These are phyloP conservation scores for Mycena maculata DNA, from an alignment of 768 basidiomycete genomes.

Conservation along the genomic window DNA sequence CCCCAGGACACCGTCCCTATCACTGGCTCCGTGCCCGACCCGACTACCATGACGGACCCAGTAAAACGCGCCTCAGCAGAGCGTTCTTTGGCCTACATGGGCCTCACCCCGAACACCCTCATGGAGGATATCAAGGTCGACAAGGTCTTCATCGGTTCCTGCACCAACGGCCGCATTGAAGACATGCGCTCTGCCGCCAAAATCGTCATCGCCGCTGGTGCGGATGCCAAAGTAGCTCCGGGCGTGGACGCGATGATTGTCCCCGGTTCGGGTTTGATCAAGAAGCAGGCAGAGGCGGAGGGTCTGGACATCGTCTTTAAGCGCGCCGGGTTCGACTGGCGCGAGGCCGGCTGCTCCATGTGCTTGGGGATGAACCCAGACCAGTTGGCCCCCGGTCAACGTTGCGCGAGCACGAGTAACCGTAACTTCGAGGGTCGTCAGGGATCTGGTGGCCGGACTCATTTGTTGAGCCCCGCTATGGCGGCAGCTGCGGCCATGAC, in stretches of 20 bases:
- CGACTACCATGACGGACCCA: constrained; percentile 70
- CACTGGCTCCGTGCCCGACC: constrained; percentile 84
- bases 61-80: constrained; percentile 76
- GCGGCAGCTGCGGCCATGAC: constrained; percentile 91
- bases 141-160: constrained; percentile 95
- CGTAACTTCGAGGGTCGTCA: constrained; percentile 94
- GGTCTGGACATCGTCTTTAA: constrained; percentile 89
- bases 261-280: constrained; percentile 90
- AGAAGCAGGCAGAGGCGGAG: constrained; percentile 91
- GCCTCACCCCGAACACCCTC: constrained; percentile 77
- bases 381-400: constrained; percentile 82
- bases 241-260: constrained; percentile 90
- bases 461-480: constrained; percentile 92
- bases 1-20: constrained; percentile 91
- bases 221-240: constrained; percentile 77
- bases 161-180: constrained; percentile 95
- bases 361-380: constrained; percentile 97
- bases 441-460: constrained; percentile 89
- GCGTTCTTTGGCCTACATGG: constrained; percentile 89
- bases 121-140: constrained; percentile 86
- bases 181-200: constrained; percentile 89
- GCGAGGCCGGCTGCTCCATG: constrained; percentile 96
- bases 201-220: constrained; percentile 79
- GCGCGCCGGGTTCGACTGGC: constrained; percentile 94
- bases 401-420: constrained; percentile 93